Evolutionary conservation across 164 flowering plant genomes (phyloP).

Genomic region (Macadamia tetraphylla): DNA sequence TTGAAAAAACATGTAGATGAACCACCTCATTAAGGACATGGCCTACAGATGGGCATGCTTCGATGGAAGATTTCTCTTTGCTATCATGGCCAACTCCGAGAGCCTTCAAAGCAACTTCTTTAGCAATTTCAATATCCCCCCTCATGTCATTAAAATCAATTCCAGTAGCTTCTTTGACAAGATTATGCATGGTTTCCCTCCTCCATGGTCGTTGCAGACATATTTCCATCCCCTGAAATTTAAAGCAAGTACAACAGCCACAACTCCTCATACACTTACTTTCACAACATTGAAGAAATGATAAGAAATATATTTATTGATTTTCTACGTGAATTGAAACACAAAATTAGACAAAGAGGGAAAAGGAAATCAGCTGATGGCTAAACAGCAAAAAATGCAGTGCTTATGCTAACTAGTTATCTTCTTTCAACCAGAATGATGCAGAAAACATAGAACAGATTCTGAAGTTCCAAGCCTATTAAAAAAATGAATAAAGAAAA

Average conservation of each 20-base stretch:
- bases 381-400: too few species aligned
- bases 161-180: constrained; percentile 85
- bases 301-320: not conserved
- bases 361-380: too few species aligned
- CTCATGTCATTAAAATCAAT: constrained; percentile 65
- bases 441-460: too few species aligned
- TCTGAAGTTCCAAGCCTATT: too few species aligned
- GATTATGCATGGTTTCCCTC: constrained; percentile 97
- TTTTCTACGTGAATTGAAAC: too few species aligned
- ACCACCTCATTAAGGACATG: constrained; percentile 79
- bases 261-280: too few species aligned
- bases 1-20: not conserved
- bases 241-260: not conserved
- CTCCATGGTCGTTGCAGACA: constrained; percentile 88
- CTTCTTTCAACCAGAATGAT: too few species aligned
- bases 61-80: constrained; percentile 44
- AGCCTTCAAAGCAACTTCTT: constrained; percentile 43
- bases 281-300: not conserved
- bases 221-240: constrained; percentile 68
- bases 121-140: constrained; percentile 57
- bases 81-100: constrained; percentile 33
- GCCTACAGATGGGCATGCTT: constrained; percentile 74
- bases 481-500: too few species aligned
- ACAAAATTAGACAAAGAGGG: too few species aligned
- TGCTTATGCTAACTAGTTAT: too few species aligned